phyloP scores from a whole-genome alignment of 2,329 filamentous ascomycete genomes.

The Xylaria sp. region DNA sequence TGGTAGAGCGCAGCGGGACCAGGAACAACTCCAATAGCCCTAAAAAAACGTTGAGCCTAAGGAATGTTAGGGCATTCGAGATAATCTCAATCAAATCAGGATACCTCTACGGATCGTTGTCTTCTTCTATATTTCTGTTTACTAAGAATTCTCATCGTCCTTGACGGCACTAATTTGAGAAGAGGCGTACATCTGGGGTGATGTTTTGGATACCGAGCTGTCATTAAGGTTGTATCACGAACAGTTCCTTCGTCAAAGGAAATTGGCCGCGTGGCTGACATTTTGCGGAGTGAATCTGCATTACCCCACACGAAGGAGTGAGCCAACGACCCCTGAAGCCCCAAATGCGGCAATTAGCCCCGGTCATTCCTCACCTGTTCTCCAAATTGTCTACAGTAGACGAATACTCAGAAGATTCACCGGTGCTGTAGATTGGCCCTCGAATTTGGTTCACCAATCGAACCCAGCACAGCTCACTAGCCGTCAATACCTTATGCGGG shows the following conservation, averaged over 20 bases:
- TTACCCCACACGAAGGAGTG: slow-evolving; percentile 21
- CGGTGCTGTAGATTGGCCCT: slow-evolving; percentile 5
- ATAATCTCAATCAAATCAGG: background rate
- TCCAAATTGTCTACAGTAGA: slow-evolving; percentile 3
- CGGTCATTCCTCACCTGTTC: slow-evolving; percentile 18
- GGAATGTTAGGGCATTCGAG: background rate
- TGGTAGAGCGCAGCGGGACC: slow-evolving; percentile 1
- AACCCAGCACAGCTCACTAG: slow-evolving; percentile 3
- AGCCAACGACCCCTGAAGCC: slow-evolving; percentile 24
- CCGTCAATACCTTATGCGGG: slow-evolving; percentile 9
- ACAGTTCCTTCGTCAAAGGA: slow-evolving; percentile 8
- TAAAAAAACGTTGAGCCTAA: background rate
- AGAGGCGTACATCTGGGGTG: background rate
- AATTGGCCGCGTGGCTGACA: slow-evolving; percentile 28
- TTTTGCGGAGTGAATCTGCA: slow-evolving; percentile 18
- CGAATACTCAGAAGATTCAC: background rate
- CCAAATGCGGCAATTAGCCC: slow-evolving; percentile 32
- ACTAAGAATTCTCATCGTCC: background rate
- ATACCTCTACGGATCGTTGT: background rate
- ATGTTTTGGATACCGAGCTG: background rate
- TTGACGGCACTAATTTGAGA: background rate
- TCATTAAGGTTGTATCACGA: slow-evolving; percentile 11
- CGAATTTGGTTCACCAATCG: slow-evolving; percentile 8
- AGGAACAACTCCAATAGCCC: background rate
- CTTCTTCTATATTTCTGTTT: background rate